phyloP scores from a whole-genome alignment of 2,329 filamentous ascomycete species.

The Hypoxylon sp. region DNA sequence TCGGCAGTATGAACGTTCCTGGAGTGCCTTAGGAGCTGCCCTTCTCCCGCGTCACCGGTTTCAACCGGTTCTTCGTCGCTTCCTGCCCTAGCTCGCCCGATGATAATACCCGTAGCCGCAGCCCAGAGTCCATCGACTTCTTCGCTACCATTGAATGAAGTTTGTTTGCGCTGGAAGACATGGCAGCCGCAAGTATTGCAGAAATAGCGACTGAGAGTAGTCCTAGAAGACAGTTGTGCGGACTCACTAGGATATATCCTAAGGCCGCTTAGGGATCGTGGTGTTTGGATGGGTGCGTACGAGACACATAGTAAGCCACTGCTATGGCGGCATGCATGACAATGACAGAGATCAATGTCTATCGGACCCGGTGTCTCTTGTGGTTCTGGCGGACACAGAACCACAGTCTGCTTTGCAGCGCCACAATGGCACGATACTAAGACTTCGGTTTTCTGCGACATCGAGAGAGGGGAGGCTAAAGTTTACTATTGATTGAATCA shows the following conservation, averaged over 20 bases:
- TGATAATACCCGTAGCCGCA: slow-evolving; percentile 58
- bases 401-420: slow-evolving; percentile 46
- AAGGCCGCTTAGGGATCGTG: slow-evolving; percentile 39
- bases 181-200: slow-evolving; percentile 61
- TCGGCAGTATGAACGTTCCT: slow-evolving; percentile 50
- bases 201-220: slow-evolving; percentile 54
- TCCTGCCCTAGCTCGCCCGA: slow-evolving; percentile 20
- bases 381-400: background rate
- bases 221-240: background rate
- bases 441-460: slow-evolving; percentile 27
- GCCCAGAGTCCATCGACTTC: slow-evolving; percentile 49
- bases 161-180: slow-evolving; percentile 52
- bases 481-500: background rate
- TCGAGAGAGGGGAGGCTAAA: background rate
- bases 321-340: slow-evolving; percentile 52
- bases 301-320: slow-evolving; percentile 59
- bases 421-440: slow-evolving; percentile 52
- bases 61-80: background rate
- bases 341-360: slow-evolving; percentile 54
- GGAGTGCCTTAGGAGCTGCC: slow-evolving; percentile 30
- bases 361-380: slow-evolving; percentile 1
- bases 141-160: background rate
- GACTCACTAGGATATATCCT: slow-evolving; percentile 31
- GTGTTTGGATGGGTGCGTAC: slow-evolving; percentile 54
- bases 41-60: background rate